phyloP scores from a whole-genome alignment of 495 filamentous ascomycete genomes.

The Penicillium turbatum region DNA sequence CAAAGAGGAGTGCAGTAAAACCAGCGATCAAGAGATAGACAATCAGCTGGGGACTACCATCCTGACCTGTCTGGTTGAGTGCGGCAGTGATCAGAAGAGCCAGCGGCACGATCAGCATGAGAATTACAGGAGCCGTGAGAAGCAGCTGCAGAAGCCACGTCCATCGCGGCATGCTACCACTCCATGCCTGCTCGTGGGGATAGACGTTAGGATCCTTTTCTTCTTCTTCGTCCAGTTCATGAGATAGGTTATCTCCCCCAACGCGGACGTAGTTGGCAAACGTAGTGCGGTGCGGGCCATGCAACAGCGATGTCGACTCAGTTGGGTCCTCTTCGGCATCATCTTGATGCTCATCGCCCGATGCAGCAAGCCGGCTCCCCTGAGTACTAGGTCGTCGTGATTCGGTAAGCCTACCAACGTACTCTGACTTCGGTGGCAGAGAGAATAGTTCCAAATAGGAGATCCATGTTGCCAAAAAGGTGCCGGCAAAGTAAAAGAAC shows the following conservation, averaged over 20 bases:
- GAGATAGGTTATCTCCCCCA: conserved; percentile 26
- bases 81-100: conserved; percentile 68
- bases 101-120: conserved; percentile 70
- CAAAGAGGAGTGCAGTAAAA: conserved; percentile 66
- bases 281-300: conserved; percentile 55
- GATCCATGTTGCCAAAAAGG: conserved; percentile 70
- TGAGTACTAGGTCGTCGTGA: conserved; percentile 43
- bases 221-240: conserved; percentile 33
- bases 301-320: conserved; percentile 78
- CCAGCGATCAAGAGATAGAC: conserved; percentile 67
- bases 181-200: conserved; percentile 83
- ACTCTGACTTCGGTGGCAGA: conserved; percentile 65
- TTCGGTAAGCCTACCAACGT: conserved; percentile 38
- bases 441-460: conserved; percentile 74
- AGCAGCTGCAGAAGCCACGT: conserved; percentile 86
- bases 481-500: conserved; percentile 70
- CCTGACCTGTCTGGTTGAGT: conserved; percentile 73
- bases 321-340: conserved; percentile 55
- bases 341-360: conserved; percentile 36
- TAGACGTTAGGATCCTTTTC: conserved; percentile 51
- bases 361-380: conserved; percentile 35
- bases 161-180: conserved; percentile 69
- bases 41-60: conserved; percentile 61
- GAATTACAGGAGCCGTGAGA: conserved; percentile 66
- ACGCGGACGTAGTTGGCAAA: conserved; percentile 66